These are phyloP conservation scores for Heterobasidion annosum DNA, from an alignment of 1,284 basidiomycete species.

Conservation along the genomic window DNA sequence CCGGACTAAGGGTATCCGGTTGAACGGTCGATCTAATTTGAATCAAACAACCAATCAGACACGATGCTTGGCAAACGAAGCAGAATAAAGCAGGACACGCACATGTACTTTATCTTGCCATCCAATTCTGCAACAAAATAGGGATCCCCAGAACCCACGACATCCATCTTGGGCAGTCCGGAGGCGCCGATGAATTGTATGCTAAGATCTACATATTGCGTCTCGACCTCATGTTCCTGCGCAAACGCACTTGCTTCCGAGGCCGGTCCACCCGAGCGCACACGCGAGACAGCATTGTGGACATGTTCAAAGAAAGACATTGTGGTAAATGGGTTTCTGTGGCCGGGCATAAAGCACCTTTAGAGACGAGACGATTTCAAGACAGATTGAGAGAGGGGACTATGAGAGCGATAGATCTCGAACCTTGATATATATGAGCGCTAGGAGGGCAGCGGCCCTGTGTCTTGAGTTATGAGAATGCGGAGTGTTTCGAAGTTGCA, in stretches of 20 bases:
- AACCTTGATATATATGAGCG: too few species aligned
- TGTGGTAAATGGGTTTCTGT: background rate
- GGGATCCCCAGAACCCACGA: conserved; percentile 59
- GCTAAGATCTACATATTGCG: conserved; percentile 38
- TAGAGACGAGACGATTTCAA: background rate
- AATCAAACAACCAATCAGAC: background rate
- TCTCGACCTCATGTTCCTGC: conserved; percentile 10
- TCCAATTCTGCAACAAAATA: conserved; percentile 66
- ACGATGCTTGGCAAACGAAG: background rate
- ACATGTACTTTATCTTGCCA: conserved; percentile 53
- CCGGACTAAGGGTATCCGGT: conserved; percentile 44
- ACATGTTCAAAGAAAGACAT: background rate
- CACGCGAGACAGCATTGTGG: background rate
- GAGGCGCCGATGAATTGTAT: conserved; percentile 66
- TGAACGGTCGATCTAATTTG: conserved; percentile 55
- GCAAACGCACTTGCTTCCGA: background rate
- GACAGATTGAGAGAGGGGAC: too few species aligned
- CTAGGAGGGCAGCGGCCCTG: too few species aligned
- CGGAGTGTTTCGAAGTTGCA: background rate
- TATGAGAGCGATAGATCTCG: too few species aligned
- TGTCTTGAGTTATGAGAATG: too few species aligned
- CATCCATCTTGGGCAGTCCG: conserved; percentile 59
- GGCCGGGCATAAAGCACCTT: background rate
- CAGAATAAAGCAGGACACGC: conserved; percentile 11
- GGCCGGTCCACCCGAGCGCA: background rate